These are phyloP conservation scores for Phialocephala subalpina DNA, from an alignment of 2,329 filamentous ascomycete genomes.

Conservation along the genomic window DNA sequence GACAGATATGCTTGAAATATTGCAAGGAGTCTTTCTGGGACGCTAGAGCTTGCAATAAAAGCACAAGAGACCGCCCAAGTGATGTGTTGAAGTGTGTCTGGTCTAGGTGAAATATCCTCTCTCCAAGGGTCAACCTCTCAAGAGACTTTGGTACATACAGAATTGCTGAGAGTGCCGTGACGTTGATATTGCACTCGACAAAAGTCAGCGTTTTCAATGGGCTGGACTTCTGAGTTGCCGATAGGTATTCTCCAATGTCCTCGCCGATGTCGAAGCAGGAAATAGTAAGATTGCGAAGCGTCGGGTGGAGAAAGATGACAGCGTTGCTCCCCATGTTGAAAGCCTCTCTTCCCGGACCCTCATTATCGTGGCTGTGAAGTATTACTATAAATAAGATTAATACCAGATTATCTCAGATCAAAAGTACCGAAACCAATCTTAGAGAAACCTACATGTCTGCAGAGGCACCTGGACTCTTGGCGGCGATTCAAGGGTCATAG, in stretches of 20 bases:
- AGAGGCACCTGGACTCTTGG: constrained; percentile 14
- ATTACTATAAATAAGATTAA: constrained; percentile 7
- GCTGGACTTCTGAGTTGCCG: constrained; percentile 9
- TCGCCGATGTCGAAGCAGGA: constrained; percentile 20
- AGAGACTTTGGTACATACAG: constrained; percentile 14
- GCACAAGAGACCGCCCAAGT: constrained; percentile 5
- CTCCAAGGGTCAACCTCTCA: constrained; percentile 13
- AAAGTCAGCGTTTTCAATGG: constrained; percentile 11
- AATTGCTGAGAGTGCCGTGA: constrained; percentile 9
- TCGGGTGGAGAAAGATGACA: constrained; percentile 19
- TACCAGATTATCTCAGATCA: background rate
- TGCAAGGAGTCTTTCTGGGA: constrained; percentile 11
- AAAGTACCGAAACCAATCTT: background rate
- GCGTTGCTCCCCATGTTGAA: constrained; percentile 19
- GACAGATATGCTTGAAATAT: constrained; percentile 17
- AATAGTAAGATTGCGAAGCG: constrained; percentile 17
- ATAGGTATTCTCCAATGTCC: constrained; percentile 11
- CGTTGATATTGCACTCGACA: constrained; percentile 17
- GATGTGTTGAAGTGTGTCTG: background rate
- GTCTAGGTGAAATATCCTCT: constrained; percentile 8
- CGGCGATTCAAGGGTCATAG: constrained; percentile 5
- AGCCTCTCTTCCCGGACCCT: background rate
- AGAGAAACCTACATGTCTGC: constrained; percentile 12
- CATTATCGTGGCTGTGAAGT: constrained; percentile 14
- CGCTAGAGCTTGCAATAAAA: constrained; percentile 12